Evolutionary conservation across 352 stramenopile species (phyloP), one percentile per base, ranked within the genome.

Genomic region (Pythium monospermum): DNA sequence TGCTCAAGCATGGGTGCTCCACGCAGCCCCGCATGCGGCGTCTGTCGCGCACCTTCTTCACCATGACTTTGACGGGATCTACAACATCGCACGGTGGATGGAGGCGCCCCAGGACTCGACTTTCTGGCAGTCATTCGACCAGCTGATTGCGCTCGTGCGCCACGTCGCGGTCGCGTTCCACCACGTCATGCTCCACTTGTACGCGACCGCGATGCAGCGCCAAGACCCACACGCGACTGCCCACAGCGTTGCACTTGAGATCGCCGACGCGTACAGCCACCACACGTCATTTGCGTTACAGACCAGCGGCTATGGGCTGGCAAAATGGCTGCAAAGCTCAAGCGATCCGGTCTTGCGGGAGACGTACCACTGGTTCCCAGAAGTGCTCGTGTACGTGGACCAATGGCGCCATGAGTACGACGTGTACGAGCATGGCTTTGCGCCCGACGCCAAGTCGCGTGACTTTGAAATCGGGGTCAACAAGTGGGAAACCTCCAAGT

Each of bases 351-450:
- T 66, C 13, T 21, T 68, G 2, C 60, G 58, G 18, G 68, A 84
- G 33, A 74, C 61, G 6, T 77, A 71, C 18, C 43, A 59, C 25
- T 73, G 58, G 52, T 73, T 66, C 15, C 73, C 73, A 0, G 73
- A 84, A 33, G 44, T 79, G 15, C 39, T 84, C 1, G 61, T 72
- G 12, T 77, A 67, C 38, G 39, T 79, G 0, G 63, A 81, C 30
- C 47, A 68, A 12, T 81, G 70, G 73, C 63, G 63, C 33, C 38
- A 39, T 13, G 44, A 70, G 26, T 27, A 45, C 31, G 6, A 42
- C 3, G n/a, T 53, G 30, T 56, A 40, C 13, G 40, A 61, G 21
- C 27, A 61, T 41, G 69, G 68, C 0, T 81, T 77, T 50, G 41
- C 46, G 13, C 32, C 44, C 10, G 15, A 50, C n/a, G 65, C 74